Evolutionary conservation across 164 flowering plant species (phyloP).

Genomic region (Stephania cephalantha): DNA sequence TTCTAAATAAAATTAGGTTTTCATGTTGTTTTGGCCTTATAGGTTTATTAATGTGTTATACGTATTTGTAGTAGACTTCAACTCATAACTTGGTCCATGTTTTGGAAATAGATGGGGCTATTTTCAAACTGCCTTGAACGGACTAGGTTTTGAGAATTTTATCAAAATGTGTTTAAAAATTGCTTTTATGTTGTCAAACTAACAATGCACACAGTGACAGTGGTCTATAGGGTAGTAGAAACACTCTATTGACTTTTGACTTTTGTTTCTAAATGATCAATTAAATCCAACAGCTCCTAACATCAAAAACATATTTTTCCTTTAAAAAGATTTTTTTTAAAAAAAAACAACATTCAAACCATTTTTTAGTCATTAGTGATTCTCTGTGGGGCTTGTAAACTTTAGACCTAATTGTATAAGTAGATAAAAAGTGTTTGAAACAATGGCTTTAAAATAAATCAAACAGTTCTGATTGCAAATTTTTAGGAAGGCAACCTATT

Average conservation of each 20-base stretch:
- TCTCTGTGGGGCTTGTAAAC: neutral
- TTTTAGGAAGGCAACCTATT: neutral
- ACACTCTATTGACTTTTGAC: neutral
- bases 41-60: neutral
- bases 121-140: neutral
- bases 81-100: neutral
- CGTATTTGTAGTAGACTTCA: neutral
- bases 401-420: neutral
- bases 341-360: neutral
- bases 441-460: too few species aligned
- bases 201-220: neutral
- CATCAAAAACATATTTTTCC: too few species aligned
- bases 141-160: neutral
- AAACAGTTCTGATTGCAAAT: too few species aligned
- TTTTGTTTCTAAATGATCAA: neutral
- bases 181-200: neutral
- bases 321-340: neutral
- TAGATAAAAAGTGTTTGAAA: too few species aligned
- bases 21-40: neutral
- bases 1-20: neutral
- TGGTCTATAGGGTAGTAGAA: neutral
- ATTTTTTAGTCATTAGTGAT: neutral
- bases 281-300: neutral
- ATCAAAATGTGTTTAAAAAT: neutral
- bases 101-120: neutral